Base-by-base conservation (phyloP, 331 rosid species). In the Quercus phellos region DNA sequence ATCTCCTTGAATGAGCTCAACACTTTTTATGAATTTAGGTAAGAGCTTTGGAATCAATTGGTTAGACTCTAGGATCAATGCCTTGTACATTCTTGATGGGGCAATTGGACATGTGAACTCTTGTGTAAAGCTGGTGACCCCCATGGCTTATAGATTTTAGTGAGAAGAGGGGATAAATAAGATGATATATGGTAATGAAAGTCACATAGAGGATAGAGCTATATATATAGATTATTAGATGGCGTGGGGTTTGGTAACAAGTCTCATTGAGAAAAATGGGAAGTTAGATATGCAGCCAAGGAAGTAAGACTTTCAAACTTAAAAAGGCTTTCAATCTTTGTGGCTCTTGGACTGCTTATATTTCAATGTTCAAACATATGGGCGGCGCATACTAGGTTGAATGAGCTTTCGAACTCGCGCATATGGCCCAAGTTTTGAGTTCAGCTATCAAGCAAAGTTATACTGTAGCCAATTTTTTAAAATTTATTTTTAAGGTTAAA, bases 31-130 rank as follows among this genome's bases (percentile, higher is more conserved):
- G 82, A 88, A 80, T 35, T 87, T 89, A 26, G 97, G 97, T 70
- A 91, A 75, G 73, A 91, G 92, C 80, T 84, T 89, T 61, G 94
- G 92, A 53, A 91, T 87, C 88, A 91, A 74, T 71, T 51, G 79
- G 42, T 82, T 76, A 5, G 94, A 85, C 73, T 88, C 94, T 17
- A 84, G 67, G 78, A 91, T 86, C 83, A 90, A 75, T 72, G 92
- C 97, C 84, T 85, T 84, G 87, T 86, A 91, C 88, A 88, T 73
- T 51, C 91, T 88, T 4, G 88, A 12, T 5, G 97, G 82, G 34
- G 92, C 72, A 81, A 89, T 63, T 34, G 90, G 89, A 68, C 87
- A 84, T 2, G 77, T 64, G 66, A 85, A 77, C 79, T 91, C 92
- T 53, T 88, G 79, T 56, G 81, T 71, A 21, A 85, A 82, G 59